phyloP scores from a whole-genome alignment of 140 eudicot genomes.

The Ambrosia hybrid region DNA sequence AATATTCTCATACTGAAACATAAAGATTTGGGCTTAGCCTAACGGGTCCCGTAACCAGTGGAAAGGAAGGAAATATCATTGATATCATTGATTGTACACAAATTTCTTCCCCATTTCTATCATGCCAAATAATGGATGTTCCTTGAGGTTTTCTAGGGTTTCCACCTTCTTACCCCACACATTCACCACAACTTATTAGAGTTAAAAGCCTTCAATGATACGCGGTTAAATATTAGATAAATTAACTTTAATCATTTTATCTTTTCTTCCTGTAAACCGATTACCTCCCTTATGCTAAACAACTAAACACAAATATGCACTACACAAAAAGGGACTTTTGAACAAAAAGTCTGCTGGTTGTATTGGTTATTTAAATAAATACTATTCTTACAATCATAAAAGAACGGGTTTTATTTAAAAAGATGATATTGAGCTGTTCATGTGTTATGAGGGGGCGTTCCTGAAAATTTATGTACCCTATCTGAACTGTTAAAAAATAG shows the following conservation, averaged over 20 bases:
- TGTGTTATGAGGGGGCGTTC: no score
- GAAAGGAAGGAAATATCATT: slow-evolving; percentile 32
- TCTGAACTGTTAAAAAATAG: no score
- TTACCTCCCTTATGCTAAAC: neutral
- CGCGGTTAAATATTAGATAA: no score
- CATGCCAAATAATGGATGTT: slow-evolving; percentile 41
- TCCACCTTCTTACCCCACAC: slow-evolving; percentile 32
- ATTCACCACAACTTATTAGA: slow-evolving; percentile 9
- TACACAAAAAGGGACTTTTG: neutral
- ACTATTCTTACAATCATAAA: neutral
- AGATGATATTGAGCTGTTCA: neutral
- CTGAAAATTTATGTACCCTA: no score
- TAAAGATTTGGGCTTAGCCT: slow-evolving; percentile 44
- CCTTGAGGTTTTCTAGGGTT: slow-evolving; percentile 32
- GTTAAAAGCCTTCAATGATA: no score
- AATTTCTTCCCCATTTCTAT: slow-evolving; percentile 37
- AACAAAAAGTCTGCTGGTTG: no score
- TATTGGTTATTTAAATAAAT: no score
- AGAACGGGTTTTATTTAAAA: neutral
- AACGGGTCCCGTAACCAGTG: slow-evolving; percentile 36
- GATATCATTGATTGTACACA: slow-evolving; percentile 27
- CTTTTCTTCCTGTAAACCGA: neutral
- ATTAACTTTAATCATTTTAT: neutral
- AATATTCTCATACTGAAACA: slow-evolving; percentile 44
- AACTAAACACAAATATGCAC: neutral